Base-by-base conservation (phyloP, 2,329 filamentous ascomycete genomes). In the Neopestalotiopsis rosae region DNA sequence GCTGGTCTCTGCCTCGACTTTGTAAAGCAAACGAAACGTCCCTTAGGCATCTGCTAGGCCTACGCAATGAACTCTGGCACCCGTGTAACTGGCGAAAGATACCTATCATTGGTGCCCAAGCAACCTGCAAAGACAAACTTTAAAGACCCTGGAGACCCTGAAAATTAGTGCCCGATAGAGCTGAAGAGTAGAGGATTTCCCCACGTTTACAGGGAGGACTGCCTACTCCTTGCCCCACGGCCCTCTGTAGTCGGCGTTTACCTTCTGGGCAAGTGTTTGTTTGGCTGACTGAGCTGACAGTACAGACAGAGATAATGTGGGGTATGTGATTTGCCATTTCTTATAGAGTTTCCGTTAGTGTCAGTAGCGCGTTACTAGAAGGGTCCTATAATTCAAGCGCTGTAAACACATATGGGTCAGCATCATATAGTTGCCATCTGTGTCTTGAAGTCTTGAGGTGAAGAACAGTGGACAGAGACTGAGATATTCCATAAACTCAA, bases 271-370 rank as follows among this genome's bases (percentile, higher is more conserved):
- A 38, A 9, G 2, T 38, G 5, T 10, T 10, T 10, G 34, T 59
- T 32, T 12, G 57, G 57, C 57, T 59, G 57, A 59, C 57, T 59
- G 57, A 59, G 57, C 57, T 59, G 57, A 59, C 57, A 30, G 57
- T 28, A 59, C 57, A 14, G 6, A 32, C 9, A 12, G 9, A 9
- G 24, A 30, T 14, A 9, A 30, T 59, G 9, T 59, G 57, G 20
- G 57, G 57, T 58, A 58, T 58, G 24, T 20, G 28, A 59, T 59
- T 34, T 10, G 34, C 34, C 6, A 10, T 38, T 10, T 38, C 34
- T 7, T 38, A 38, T 28, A 28, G 24, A 28, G 24, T 28, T 28
- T 28, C 3, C 24, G 24, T 28, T 28, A 28, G 24, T 28, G 24
- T 28, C 24, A 28, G 24, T 28, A 28, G 24, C 24, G 24, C 24